Evolutionary conservation across 768 basidiomycete species (phyloP).

Genomic region (Coprinellus micaceus): DNA sequence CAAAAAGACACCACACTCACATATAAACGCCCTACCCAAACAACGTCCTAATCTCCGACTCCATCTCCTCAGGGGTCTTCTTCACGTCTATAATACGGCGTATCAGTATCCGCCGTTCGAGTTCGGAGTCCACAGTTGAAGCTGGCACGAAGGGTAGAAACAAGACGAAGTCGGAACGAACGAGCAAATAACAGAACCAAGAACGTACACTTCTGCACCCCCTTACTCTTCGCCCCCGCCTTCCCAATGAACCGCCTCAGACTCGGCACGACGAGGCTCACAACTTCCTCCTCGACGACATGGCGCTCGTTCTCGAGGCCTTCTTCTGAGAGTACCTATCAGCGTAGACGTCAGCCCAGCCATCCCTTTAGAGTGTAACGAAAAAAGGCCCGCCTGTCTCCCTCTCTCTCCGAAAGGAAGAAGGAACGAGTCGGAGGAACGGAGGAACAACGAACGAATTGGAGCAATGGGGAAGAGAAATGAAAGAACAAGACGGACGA

Average conservation of each 20-base stretch:
- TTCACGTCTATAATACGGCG: slow-evolving; percentile 63
- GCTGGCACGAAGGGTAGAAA: too few species aligned
- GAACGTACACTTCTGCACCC: slow-evolving; percentile 36
- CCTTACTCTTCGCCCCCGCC: slow-evolving; percentile 76
- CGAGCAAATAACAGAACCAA: too few species aligned
- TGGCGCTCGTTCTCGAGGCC: slow-evolving; percentile 54
- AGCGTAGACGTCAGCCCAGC: too few species aligned
- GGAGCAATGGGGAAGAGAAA: too few species aligned
- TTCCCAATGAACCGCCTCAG: slow-evolving; percentile 70
- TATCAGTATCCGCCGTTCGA: too few species aligned
- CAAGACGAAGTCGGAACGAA: too few species aligned
- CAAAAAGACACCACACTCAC: too few species aligned
- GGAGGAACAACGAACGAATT: slow-evolving; percentile 45
- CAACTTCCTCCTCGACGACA: slow-evolving; percentile 66
- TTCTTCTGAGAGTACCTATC: slow-evolving; percentile 32
- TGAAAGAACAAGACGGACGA: slow-evolving; percentile 39
- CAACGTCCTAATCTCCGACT: slow-evolving; percentile 61
- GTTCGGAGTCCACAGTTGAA: too few species aligned
- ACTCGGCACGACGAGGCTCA: slow-evolving; percentile 71
- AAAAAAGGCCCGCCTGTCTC: too few species aligned
- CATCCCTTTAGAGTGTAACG: too few species aligned
- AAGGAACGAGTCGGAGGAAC: slow-evolving; percentile 34
- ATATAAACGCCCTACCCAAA: too few species aligned
- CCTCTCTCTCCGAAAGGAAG: too few species aligned
- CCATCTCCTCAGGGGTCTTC: slow-evolving; percentile 69